These are phyloP conservation scores for Hortaea werneckii DNA, from an alignment of 2,329 filamentous ascomycete species.

Conservation along the genomic window DNA sequence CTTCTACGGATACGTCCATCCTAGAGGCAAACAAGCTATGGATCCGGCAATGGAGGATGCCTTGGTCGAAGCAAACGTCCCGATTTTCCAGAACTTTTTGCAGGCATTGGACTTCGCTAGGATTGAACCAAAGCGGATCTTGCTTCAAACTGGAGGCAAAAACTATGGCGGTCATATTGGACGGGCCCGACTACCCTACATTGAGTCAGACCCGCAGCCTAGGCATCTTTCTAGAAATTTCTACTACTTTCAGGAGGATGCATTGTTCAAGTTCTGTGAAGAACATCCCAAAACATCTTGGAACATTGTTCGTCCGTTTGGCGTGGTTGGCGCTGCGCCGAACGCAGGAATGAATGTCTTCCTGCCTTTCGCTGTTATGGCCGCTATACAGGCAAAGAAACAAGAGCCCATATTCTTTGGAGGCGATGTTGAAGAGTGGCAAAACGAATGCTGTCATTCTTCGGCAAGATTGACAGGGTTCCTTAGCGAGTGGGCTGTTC, in stretches of 20 bases:
- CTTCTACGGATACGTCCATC: constrained; percentile 41
- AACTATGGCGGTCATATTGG: constrained; percentile 40
- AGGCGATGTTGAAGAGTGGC: constrained; percentile 34
- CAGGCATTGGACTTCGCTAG: constrained; percentile 24
- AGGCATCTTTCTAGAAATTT: constrained; percentile 39
- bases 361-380: constrained; percentile 38
- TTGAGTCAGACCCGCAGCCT: constrained; percentile 35
- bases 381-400: constrained; percentile 34
- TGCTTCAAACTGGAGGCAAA: constrained; percentile 41
- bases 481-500: constrained; percentile 38
- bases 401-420: constrained; percentile 33
- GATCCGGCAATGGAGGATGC: constrained; percentile 33
- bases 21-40: constrained; percentile 10
- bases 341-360: constrained; percentile 40
- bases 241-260: constrained; percentile 44
- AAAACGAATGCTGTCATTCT: constrained; percentile 29
- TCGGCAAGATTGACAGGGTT: constrained; percentile 37
- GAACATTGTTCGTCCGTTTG: constrained; percentile 37
- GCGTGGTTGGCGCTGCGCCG: constrained; percentile 38
- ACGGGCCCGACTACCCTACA: constrained; percentile 29
- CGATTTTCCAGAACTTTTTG: neutral
- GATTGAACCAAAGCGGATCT: constrained; percentile 35
- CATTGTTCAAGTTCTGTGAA: constrained; percentile 31
- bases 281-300: constrained; percentile 25
- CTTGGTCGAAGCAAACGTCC: neutral